Evolutionary conservation across 257 asterid genomes (phyloP), one percentile per base, ranked within the genome.

Genomic region (Paulownia fortunei): DNA sequence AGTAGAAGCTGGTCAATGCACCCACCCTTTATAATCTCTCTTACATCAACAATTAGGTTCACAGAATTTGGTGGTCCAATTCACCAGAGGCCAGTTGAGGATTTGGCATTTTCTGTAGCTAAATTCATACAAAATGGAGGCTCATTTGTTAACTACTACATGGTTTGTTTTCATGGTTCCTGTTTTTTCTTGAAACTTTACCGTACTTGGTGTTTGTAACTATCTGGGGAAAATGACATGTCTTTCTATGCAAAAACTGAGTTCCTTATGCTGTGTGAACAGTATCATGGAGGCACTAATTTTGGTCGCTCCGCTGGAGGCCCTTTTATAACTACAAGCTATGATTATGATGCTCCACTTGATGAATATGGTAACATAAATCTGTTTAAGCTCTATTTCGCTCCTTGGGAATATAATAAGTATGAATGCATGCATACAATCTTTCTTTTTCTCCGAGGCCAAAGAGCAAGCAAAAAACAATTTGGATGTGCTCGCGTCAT

Each of bases 251-350:
- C 10, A 34, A 67, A 64, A 37, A 52, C 30, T 39, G 72, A 37
- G n/a, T 63, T 30, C 30, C 0, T 39, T 66, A 21, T 71, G 77
- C 47, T 69, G 18, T 52, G 19, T 77, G 81, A 65, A 74, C 88
- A 89, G 94, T 88, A 84, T 81, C 98, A 94, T 46, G 98, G 98
- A 37, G 98, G 98, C 79, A 94, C 98, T 37, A 94, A 94, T 47
- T 94, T 94, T 70, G 98, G 98, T 42, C 93, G 97, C 54, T 82
- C 97, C 0, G 98, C 98, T 58, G 98, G 98, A 30, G 98, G 98
- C 58, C 96, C 98, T 30, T 94, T 91, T 86, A 81, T 94, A 69
- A 88, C 96, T 21, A 92, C 98, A 16, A 94, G 98, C 90, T 94
- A 94, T 56, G 97, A 92, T 82, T 92, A 91, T 61, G 98, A 94